These are phyloP conservation scores for Solanum microdontum DNA, from an alignment of 257 asterid genomes.

Conservation along the genomic window DNA sequence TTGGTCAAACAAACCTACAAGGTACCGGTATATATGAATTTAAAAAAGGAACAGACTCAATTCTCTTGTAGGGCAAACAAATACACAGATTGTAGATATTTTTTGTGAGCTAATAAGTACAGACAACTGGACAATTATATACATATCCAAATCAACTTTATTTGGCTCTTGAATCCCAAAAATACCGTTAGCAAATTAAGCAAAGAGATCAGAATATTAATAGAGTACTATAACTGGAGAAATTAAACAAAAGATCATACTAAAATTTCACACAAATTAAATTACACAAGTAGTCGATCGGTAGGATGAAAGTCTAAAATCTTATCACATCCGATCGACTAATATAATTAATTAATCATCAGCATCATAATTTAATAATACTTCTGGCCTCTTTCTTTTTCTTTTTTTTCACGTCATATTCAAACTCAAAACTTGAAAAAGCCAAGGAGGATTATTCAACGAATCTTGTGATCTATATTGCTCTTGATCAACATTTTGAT, in stretches of 20 bases:
- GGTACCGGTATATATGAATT: too few species aligned
- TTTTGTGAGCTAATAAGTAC: not conserved
- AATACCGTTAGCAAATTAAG: not conserved
- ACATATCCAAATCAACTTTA: not conserved
- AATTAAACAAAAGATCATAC: not conserved
- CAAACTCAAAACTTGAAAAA: slow-evolving; percentile 61
- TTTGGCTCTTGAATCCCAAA: not conserved
- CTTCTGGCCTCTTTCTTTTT: too few species aligned
- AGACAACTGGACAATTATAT: not conserved
- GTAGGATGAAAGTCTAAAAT: not conserved
- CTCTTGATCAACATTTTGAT: slow-evolving; percentile 16
- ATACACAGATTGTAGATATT: not conserved
- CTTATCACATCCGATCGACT: not conserved
- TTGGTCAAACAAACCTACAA: not conserved
- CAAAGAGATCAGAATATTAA: not conserved
- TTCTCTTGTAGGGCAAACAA: not conserved
- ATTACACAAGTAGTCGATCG: slow-evolving; percentile 18
- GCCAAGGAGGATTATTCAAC: slow-evolving; percentile 60
- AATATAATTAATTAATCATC: not conserved
- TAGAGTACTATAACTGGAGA: not conserved
- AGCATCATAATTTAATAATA: not conserved
- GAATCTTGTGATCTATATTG: slow-evolving; percentile 35
- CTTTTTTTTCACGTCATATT: slow-evolving; percentile 32
- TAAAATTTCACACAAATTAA: slow-evolving; percentile 6
- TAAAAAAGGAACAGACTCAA: not conserved